These are phyloP conservation scores for Stachybotrys elegans DNA, from an alignment of 2,329 filamentous ascomycete genomes.

Conservation along the genomic window DNA sequence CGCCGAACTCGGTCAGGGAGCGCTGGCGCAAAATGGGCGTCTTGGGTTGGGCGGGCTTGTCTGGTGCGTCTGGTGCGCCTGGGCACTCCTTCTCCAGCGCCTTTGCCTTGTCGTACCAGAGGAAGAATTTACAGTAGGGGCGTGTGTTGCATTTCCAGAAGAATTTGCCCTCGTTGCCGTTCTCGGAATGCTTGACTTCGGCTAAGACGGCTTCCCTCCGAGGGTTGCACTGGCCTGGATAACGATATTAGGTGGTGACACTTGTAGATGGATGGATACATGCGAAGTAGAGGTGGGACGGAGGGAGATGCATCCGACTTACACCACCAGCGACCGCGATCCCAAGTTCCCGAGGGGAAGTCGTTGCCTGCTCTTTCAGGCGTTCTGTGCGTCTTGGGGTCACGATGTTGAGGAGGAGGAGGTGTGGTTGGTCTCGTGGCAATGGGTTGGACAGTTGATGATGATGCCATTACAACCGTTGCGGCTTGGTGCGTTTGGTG, in stretches of 20 bases:
- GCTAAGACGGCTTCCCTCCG: conserved; percentile 28
- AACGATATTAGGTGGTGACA: neutral
- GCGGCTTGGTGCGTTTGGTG: too few species aligned
- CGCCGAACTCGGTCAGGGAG: conserved; percentile 22
- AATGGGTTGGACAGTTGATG: too few species aligned
- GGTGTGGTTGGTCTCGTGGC: neutral
- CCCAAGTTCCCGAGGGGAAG: conserved; percentile 26
- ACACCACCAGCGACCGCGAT: conserved; percentile 32
- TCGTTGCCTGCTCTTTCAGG: conserved; percentile 14
- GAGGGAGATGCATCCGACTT: conserved; percentile 10
- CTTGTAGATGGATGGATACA: neutral
- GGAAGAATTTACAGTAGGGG: conserved; percentile 37
- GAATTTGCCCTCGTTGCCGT: conserved; percentile 32
- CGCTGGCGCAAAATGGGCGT: conserved; percentile 23
- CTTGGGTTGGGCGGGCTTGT: conserved; percentile 14
- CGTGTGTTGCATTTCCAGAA: conserved; percentile 37
- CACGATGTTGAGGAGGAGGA: neutral
- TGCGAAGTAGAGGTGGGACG: neutral
- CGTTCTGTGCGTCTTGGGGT: neutral
- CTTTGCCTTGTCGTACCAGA: conserved; percentile 36
- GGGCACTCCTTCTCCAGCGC: conserved; percentile 20
- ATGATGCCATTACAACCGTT: too few species aligned
- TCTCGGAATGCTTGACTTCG: conserved; percentile 34
- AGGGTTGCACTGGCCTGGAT: conserved; percentile 37
- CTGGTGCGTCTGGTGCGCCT: conserved; percentile 4